Base-by-base conservation (phyloP, 2,329 filamentous ascomycete genomes). In the Stromatinia cepivora region DNA sequence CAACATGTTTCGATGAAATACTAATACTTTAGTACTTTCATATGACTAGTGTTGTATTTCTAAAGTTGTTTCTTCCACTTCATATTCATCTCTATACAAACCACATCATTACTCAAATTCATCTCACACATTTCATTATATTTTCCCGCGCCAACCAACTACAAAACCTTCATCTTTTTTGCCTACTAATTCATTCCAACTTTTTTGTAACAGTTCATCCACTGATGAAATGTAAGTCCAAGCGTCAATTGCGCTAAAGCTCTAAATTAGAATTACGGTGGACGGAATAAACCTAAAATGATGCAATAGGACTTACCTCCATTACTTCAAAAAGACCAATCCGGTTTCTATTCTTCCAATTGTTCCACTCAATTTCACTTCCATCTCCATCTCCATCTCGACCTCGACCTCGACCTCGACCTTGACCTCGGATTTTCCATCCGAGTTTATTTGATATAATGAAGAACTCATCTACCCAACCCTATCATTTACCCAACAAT, bases 251-350 rank as follows among this genome's bases (percentile, higher is more conserved):
- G 28, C 45, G 31, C 31, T 36, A n/a, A 25, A 36, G 28, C 59
- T 25, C 59, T 25, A 36, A 36, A 10, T 50, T 50, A 7, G 7
- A 13, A 63, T 50, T 63, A 63, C 59, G 59, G 59, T 4, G 59
- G n/a, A 25, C 59, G 59, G 13, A 34, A 63, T n/a, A 25, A 63
- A 34, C 59, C 11, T 11, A 17, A 63, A 25, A 63, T 63, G 59
- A 50, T 48, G 31, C 10, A 63, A 50, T 62, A 50, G 7, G 54
- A 10, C n/a, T 54, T 54, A 31, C 17, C 31, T 22, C 53, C 25
- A 56, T n/a, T 62, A 50, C 45, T 36, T 62, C 46, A 48, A 62
- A 15, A 31, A 42, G 34, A 45, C 10, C 63, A 66, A 66, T 65
- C 46, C 48, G 25, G 52, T 53, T 45, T 53, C 34, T 45, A 22